These are phyloP conservation scores for Aureobasidium melanogenum DNA, from an alignment of 2,329 filamentous ascomycete genomes.

Conservation along the genomic window DNA sequence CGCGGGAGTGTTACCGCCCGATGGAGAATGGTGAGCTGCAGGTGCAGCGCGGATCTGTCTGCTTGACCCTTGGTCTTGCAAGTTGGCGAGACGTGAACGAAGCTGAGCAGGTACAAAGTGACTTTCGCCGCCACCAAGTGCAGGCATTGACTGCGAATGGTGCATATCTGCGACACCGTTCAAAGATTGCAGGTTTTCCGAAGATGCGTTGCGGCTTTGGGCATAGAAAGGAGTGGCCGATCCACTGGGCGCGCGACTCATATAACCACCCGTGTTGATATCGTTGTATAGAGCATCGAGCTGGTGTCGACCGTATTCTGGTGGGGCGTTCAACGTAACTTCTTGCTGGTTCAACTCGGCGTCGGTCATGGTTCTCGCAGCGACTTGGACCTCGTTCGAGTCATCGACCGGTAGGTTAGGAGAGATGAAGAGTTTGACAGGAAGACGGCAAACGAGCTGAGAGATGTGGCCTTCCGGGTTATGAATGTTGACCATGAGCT, in stretches of 20 bases:
- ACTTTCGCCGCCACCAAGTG: constrained; percentile 41
- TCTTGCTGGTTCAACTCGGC: constrained; percentile 43
- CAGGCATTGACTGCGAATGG: constrained; percentile 34
- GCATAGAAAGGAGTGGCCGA: constrained; percentile 72
- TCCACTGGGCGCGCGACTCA: constrained; percentile 38
- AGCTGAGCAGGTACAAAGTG: constrained; percentile 52
- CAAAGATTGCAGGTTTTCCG: constrained; percentile 65
- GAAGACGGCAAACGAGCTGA: constrained; percentile 83
- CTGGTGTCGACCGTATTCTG: constrained; percentile 81
- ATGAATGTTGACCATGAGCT: constrained; percentile 80
- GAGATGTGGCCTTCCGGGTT: constrained; percentile 94
- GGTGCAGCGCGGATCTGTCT: constrained; percentile 15
- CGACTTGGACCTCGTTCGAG: constrained; percentile 64
- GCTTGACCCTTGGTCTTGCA: constrained; percentile 35
- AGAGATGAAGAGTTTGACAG: constrained; percentile 90
- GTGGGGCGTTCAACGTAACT: constrained; percentile 65
- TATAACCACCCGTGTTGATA: constrained; percentile 70
- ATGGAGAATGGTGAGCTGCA: constrained; percentile 22
- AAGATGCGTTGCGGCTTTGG: constrained; percentile 61
- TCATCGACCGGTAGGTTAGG: constrained; percentile 85
- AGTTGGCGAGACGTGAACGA: constrained; percentile 56
- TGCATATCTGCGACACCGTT: constrained; percentile 41
- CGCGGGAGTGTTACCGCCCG: constrained; percentile 23
- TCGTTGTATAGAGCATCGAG: constrained; percentile 88
- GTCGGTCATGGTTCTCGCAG: constrained; percentile 31